A percentile compares a stretch with the other conserved stretches of the same genome.
These are phyloP conservation scores for Deuterostichococcus epilithicus DNA, from an alignment of 139 green algal genomes.

Conservation along the genomic window DNA sequence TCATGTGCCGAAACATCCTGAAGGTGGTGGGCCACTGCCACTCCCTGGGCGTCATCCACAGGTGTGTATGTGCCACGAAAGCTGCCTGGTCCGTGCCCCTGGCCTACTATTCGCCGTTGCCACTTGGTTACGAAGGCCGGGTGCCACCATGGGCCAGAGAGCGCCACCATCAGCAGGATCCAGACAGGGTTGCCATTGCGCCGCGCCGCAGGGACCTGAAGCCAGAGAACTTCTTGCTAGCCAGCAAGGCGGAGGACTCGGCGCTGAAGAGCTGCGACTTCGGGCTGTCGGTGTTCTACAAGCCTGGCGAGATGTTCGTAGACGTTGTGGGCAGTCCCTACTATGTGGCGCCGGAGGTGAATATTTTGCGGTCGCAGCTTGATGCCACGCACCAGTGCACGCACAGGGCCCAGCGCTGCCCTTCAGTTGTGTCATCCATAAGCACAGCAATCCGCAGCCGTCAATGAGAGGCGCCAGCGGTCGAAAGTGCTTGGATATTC, in stretches of 20 bases:
- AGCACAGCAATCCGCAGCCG: too few relatives aligned
- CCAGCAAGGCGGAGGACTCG: conserved; percentile 47
- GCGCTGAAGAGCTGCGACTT: conserved; percentile 93
- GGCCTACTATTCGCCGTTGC: too few relatives aligned
- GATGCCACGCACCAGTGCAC: conserved; percentile 29
- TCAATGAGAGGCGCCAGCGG: too few relatives aligned
- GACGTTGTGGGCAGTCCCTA: conserved; percentile 79
- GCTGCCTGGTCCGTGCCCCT: too few relatives aligned
- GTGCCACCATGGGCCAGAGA: too few relatives aligned
- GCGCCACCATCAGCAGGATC: too few relatives aligned
- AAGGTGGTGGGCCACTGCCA: conserved; percentile 92
- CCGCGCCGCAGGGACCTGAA: conserved; percentile 68
- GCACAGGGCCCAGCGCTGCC: background rate
- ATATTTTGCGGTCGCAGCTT: background rate
- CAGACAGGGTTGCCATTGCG: too few relatives aligned
- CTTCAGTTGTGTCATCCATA: background rate
- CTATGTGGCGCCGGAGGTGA: conserved; percentile 91
- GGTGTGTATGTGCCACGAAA: too few relatives aligned
- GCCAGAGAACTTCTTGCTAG: conserved; percentile 97
- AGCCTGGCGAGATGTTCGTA: conserved; percentile 76
- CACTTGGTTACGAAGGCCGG: too few relatives aligned
- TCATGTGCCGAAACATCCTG: conserved; percentile 83
- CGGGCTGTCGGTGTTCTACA: conserved; percentile 89
- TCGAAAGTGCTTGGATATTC: too few relatives aligned
- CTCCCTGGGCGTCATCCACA: conserved; percentile 91